Evolutionary conservation across 768 basidiomycete species (phyloP), one percentile per base, ranked within the genome.

Genomic region (Nidularia sp.): DNA sequence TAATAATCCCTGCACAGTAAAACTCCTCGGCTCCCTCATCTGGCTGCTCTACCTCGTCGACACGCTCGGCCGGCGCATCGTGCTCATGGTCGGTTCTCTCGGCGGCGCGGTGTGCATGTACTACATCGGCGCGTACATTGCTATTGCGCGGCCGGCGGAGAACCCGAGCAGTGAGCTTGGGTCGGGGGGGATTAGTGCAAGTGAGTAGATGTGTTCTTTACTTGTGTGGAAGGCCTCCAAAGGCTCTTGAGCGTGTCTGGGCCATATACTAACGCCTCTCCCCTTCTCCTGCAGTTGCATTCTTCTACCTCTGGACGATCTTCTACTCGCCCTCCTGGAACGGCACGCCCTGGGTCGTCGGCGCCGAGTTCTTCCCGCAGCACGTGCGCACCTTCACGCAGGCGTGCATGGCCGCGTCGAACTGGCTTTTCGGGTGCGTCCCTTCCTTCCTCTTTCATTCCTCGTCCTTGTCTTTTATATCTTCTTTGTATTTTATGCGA

Each of bases 281-380:
- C 8, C 31, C 25, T 25, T 3, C 25, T 1, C 25, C 3, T 3
- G 25, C 43, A 63, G 65, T 70, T 34, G 67, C 62, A 5, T 67
- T 70, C 56, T 71, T 71, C 51, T 72, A 71, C 55, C 57, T 72
- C 22, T 73, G 68, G 67, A 70, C 68, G 0, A 59, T 68, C 9
- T 72, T 69, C 54, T 73, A 72, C 51, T 66, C 65, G 1, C 67
- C 73, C 5, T 66, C 67, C 0, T 75, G 73, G 69, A 77, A 77
- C 50, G 77, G 75, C 9, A 73, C 74, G 1, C 73, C 75, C 2
- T 77, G 76, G 76, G 72, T 77, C 32, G 66, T 77, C 13, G 65
- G 65, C 22, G 68, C 72, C 12, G 77, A 75, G 52, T 65, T 76
- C 48, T 77, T 77, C 63, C 74, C 72, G 7, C 69, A 70, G 48